These are phyloP conservation scores for Mycena galopus DNA, from an alignment of 768 basidiomycete species.

Conservation along the genomic window DNA sequence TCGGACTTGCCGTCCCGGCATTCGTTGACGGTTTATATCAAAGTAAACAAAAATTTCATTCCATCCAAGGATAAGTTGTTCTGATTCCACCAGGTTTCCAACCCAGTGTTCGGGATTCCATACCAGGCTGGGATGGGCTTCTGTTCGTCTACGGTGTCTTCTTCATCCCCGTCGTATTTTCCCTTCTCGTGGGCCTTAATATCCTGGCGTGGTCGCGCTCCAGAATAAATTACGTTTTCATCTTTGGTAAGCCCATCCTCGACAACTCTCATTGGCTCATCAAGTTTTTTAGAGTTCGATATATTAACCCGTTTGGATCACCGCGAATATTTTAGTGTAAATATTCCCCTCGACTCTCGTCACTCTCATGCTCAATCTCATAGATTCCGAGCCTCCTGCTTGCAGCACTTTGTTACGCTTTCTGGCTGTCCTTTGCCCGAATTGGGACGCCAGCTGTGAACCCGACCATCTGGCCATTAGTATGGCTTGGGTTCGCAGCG, in stretches of 20 bases:
- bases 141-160: conserved; percentile 85
- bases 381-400: conserved; percentile 89
- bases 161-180: conserved; percentile 80
- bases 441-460: conserved; percentile 66
- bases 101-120: conserved; percentile 58
- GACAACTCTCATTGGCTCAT: neutral
- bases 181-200: conserved; percentile 86
- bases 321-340: conserved; percentile 76
- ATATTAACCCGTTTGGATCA: conserved; percentile 79
- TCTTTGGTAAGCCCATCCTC: conserved; percentile 71
- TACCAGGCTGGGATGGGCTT: conserved; percentile 81
- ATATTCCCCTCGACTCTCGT: conserved; percentile 30
- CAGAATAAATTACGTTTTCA: conserved; percentile 94
- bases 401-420: conserved; percentile 78
- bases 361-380: neutral
- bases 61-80: neutral
- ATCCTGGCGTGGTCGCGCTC: conserved; percentile 79
- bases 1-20: conserved; percentile 83
- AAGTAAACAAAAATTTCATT: conserved; percentile 52
- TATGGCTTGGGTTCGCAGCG: conserved; percentile 79
- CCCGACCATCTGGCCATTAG: conserved; percentile 83
- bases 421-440: conserved; percentile 85
- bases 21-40: conserved; percentile 71
- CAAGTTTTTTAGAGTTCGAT: conserved; percentile 68
- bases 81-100: conserved; percentile 63